These are phyloP conservation scores for Cyanidiococcus yangmingshanensis DNA, from an alignment of 23 red algal genomes.

Conservation along the genomic window DNA sequence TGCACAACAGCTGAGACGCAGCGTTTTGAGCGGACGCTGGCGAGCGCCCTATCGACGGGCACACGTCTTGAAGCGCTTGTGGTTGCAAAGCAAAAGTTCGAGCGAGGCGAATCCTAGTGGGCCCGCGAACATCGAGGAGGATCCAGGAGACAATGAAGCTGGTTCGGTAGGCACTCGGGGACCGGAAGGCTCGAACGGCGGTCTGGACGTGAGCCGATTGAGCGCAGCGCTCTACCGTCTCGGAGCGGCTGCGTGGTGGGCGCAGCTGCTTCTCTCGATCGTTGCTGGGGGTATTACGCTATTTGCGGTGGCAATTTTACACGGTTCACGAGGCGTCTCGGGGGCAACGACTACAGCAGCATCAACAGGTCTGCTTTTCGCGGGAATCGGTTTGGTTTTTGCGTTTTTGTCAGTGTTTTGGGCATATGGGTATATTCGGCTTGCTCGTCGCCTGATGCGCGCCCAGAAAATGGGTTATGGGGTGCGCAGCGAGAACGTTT, in stretches of 20 bases:
- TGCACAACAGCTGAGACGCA: too few relatives aligned
- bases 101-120: neutral
- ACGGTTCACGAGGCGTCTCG: neutral
- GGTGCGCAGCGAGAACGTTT: neutral
- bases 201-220: neutral
- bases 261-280: constrained; percentile 21
- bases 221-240: constrained; percentile 10
- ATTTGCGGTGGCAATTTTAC: constrained; percentile 22
- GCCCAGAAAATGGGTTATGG: neutral
- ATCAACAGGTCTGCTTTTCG: constrained; percentile 18
- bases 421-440: constrained; percentile 26
- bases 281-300: constrained; percentile 25
- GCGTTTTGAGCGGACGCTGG: too few relatives aligned
- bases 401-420: constrained; percentile 27
- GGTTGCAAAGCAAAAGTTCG: neutral
- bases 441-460: constrained; percentile 9
- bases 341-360: neutral
- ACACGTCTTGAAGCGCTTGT: neutral
- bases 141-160: neutral
- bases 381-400: constrained; percentile 15
- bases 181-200: neutral
- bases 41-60: too few relatives aligned
- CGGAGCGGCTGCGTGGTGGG: constrained; percentile 25
- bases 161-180: neutral
- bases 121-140: neutral